A percentile compares a stretch with the other conserved stretches of the same genome.
phyloP scores from a whole-genome alignment of 2,329 filamentous ascomycete genomes.

The Diaporthe vaccinii region DNA sequence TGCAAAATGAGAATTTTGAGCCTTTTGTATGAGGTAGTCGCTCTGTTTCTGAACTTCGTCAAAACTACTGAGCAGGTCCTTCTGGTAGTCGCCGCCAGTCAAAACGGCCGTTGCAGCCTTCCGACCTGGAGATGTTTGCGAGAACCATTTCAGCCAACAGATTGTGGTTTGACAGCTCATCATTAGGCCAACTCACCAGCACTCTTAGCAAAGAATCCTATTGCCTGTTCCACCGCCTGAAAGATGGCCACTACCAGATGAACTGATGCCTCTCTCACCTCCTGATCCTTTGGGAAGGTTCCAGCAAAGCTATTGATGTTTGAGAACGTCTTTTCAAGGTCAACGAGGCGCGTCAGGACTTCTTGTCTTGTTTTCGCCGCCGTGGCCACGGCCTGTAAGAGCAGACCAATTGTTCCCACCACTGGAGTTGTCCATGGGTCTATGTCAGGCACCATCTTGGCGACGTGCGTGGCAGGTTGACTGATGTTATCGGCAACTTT shows the following conservation, averaged over 20 bases:
- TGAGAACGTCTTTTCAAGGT: neutral
- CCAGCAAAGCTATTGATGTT: neutral
- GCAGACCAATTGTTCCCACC: neutral
- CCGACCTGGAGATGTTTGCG: no score
- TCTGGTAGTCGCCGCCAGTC: neutral
- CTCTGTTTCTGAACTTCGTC: neutral
- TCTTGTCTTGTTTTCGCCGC: neutral
- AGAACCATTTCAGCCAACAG: no score
- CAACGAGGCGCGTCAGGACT: neutral
- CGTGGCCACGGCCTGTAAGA: neutral
- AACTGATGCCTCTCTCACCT: neutral
- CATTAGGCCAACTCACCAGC: neutral
- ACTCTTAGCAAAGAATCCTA: neutral
- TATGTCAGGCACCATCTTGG: neutral
- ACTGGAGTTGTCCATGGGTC: conserved; percentile 1
- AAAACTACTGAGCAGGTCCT: neutral
- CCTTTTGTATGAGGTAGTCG: neutral
- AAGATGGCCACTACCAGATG: neutral
- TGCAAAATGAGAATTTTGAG: neutral
- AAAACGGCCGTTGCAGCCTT: neutral
- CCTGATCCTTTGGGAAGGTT: neutral
- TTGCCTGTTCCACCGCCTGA: neutral
- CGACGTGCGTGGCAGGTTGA: neutral
- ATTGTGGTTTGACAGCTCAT: no score
- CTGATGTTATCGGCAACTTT: neutral